Conservation (phyloP, 2,329 filamentous ascomycete species). For the Apiospora kogelbergensis region DNA sequence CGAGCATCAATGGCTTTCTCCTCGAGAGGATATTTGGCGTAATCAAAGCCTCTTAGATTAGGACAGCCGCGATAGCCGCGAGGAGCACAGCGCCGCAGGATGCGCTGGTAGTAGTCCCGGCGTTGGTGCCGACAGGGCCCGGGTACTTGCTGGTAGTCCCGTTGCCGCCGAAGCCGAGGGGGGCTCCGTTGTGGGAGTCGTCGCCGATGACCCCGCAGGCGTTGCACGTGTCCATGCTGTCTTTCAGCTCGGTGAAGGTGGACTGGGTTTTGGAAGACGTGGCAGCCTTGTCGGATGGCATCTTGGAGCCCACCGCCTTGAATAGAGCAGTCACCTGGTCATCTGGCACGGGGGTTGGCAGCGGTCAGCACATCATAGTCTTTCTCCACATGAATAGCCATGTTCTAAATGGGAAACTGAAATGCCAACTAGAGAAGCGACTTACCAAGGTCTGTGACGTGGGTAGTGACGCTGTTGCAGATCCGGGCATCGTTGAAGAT, state of each 20-base stretch:
- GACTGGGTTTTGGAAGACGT: not conserved
- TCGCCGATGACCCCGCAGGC: not conserved
- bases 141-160: not conserved
- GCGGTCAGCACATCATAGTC: not conserved
- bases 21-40: not conserved
- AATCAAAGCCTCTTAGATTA: not conserved
- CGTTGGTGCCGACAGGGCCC: not conserved
- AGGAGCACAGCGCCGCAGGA: not conserved
- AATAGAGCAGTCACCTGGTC: not conserved
- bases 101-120: not conserved
- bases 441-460: not conserved
- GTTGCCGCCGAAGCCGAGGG: not conserved
- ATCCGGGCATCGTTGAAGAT: not conserved
- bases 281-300: not conserved
- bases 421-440: not conserved
- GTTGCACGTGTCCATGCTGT: not conserved
- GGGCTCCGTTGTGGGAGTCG: not conserved
- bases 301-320: not conserved
- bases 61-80: not conserved
- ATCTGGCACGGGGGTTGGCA: not conserved
- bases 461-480: not conserved
- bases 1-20: not conserved
- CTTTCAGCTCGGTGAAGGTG: not conserved
- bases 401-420: too few species aligned
- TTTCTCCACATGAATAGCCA: not conserved